Percentiles rank a stretch among this genome's conserved stretches.
These are phyloP conservation scores for Gnomoniopsis sp. DNA, from an alignment of 2,329 filamentous ascomycete species.

Conservation along the genomic window DNA sequence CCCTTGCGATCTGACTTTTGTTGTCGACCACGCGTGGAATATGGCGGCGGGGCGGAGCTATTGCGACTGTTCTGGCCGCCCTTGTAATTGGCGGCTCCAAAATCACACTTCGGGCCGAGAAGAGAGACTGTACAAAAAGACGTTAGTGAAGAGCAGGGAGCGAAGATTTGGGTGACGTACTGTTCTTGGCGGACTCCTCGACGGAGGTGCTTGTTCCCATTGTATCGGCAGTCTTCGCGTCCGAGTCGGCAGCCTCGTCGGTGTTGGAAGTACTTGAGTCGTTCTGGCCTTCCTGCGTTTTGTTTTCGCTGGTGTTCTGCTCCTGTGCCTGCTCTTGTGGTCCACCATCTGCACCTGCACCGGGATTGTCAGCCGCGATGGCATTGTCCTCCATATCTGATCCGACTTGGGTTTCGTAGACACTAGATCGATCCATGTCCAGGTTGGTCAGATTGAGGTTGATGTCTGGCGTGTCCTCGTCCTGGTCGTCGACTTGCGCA, in stretches of 20 bases:
- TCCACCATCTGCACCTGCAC: neutral
- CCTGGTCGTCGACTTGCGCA: neutral
- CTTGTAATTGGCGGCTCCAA: conserved; percentile 5
- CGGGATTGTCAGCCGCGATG: neutral
- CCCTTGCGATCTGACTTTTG: conserved; percentile 71
- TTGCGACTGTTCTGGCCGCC: conserved; percentile 44
- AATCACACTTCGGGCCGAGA: neutral
- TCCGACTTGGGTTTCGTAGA: conserved; percentile 11
- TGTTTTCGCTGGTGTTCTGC: neutral
- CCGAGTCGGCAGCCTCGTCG: conserved; percentile 12
- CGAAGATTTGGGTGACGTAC: conserved; percentile 21
- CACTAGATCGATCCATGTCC: conserved; percentile 10
- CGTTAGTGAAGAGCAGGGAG: conserved; percentile 1
- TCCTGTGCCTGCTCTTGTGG: neutral
- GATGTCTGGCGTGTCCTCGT: neutral
- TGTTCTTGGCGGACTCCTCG: conserved; percentile 21
- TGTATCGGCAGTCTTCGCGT: conserved; percentile 14
- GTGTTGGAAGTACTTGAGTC: conserved; percentile 8
- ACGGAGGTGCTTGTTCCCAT: conserved; percentile 19
- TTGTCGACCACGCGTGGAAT: conserved; percentile 69
- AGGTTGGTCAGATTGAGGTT: neutral
- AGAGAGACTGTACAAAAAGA: conserved; percentile 20
- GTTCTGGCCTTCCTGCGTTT: conserved; percentile 3
- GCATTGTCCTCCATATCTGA: conserved; percentile 10
- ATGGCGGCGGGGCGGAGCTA: conserved; percentile 59